phyloP scores from a whole-genome alignment of 495 filamentous ascomycete genomes.

The Penicillium parvum region DNA sequence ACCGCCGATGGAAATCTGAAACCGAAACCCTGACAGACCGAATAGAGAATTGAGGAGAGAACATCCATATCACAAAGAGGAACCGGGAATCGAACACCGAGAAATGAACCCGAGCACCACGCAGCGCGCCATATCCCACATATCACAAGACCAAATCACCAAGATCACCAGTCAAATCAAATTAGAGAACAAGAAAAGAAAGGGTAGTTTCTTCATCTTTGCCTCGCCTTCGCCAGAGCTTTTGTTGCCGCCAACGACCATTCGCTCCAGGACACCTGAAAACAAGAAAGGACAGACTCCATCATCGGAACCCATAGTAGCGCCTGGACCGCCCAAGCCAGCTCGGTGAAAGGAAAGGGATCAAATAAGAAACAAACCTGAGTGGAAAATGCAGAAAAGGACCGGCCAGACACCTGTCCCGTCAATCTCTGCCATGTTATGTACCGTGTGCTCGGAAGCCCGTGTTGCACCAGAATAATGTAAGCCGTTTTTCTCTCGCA shows the following conservation, averaged over 20 bases:
- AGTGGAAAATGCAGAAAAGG: neutral
- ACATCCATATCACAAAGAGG: neutral
- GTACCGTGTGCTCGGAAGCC: constrained; percentile 10
- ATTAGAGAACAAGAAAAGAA: constrained; percentile 7
- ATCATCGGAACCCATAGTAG: too few species aligned
- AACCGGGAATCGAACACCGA: constrained; percentile 8
- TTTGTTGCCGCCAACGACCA: too few species aligned
- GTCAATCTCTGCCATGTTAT: constrained; percentile 11
- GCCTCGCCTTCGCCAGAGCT: too few species aligned
- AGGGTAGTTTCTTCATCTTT: too few species aligned
- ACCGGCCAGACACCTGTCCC: too few species aligned
- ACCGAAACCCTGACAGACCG: neutral
- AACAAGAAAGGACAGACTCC: constrained; percentile 4
- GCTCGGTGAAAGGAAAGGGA: constrained; percentile 8
- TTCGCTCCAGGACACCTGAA: too few species aligned
- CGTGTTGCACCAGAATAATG: constrained; percentile 8
- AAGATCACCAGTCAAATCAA: neutral
- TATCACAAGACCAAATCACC: constrained; percentile 3
- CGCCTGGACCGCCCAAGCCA: constrained; percentile 17
- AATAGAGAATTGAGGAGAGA: neutral
- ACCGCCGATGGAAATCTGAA: too few species aligned
- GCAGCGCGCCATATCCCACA: constrained; percentile 19
- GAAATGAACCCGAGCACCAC: constrained; percentile 16
- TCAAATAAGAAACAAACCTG: neutral
- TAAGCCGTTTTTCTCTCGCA: constrained; percentile 14